Evolutionary conservation across 2,329 filamentous ascomycete genomes (phyloP), one percentile per base, ranked within the genome.

Genomic region (Sporothrix mexicana): DNA sequence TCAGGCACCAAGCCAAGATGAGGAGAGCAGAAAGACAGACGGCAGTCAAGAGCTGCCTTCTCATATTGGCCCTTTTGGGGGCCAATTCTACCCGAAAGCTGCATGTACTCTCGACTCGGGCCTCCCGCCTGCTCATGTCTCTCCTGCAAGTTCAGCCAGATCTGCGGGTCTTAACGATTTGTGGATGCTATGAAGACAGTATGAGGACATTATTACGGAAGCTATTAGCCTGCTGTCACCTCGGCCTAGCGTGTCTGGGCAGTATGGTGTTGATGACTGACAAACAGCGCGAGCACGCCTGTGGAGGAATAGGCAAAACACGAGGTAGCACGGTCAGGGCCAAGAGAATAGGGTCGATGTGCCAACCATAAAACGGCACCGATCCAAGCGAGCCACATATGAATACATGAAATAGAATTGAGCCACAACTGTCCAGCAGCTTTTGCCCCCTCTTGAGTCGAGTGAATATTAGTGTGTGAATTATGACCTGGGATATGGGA

Each of bases 71-170:
- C 25, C 15, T 13, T 6, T 20, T 62, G 59, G 25, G 17, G 59
- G 23, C 55, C 5, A 17, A 36, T 6, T 36, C 13, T 10, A 9
- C 10, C 51, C 25, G 2, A n/a, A n/a, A n/a, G n/a, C n/a, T n/a
- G n/a, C n/a, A n/a, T n/a, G n/a, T n/a, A n/a, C n/a, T n/a, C n/a
- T 36, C 30, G 30, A 36, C 30, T 36, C 30, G 5, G 7, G 30
- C 30, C 30, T 36, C 30, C 30, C 30, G 30, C 30, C 30, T 36
- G 30, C 30, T 36, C 30, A 36, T 7, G 30, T 36, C 30, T 36
- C 30, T 36, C 30, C 9, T 55, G 2, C 59, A 17, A 62, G 30
- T 43, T 62, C 59, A 62, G 59, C 59, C 55, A 59, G 25, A 59
- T 59, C 12, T 59, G 2, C 10, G 25, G 12, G 55, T 15, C 25